A percentile compares a stretch with the other conserved stretches of the same genome.
These are phyloP conservation scores for Platanthera guangdongensis DNA, from an alignment of 106 monocot genomes.

Conservation along the genomic window DNA sequence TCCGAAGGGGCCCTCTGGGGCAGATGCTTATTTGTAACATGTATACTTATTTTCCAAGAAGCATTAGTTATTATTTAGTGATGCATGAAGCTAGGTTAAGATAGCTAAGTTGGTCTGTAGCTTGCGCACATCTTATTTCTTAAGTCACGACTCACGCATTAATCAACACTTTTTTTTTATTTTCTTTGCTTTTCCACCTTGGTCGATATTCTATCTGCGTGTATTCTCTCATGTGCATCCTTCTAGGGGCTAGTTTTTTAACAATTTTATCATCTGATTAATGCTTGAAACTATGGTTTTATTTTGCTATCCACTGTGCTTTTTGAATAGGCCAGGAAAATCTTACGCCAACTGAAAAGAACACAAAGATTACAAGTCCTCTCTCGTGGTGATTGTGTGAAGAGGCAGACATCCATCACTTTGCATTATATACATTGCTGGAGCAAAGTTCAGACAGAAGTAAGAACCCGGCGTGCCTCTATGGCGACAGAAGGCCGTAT, in stretches of 20 bases:
- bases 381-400: constrained; percentile 19
- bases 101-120: not conserved
- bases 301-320: not conserved
- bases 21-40: too few relatives aligned
- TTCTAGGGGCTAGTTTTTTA: not conserved
- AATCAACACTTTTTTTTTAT: not conserved
- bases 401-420: constrained; percentile 47
- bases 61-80: too few relatives aligned
- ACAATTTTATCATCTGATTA: not conserved
- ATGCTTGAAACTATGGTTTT: not conserved
- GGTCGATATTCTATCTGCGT: not conserved
- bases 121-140: not conserved
- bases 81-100: too few relatives aligned
- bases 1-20: too few relatives aligned
- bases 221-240: not conserved
- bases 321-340: constrained; percentile 44
- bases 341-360: constrained; percentile 36
- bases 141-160: not conserved
- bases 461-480: constrained; percentile 43
- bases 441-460: constrained; percentile 52
- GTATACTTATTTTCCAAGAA: too few relatives aligned
- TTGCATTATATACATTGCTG: constrained; percentile 44
- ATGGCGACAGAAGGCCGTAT: constrained; percentile 64
- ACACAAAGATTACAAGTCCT: constrained; percentile 29
- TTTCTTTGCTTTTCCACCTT: not conserved